Conservation (phyloP, 2,329 filamentous ascomycete genomes). For the Aureobasidium namibiae region DNA sequence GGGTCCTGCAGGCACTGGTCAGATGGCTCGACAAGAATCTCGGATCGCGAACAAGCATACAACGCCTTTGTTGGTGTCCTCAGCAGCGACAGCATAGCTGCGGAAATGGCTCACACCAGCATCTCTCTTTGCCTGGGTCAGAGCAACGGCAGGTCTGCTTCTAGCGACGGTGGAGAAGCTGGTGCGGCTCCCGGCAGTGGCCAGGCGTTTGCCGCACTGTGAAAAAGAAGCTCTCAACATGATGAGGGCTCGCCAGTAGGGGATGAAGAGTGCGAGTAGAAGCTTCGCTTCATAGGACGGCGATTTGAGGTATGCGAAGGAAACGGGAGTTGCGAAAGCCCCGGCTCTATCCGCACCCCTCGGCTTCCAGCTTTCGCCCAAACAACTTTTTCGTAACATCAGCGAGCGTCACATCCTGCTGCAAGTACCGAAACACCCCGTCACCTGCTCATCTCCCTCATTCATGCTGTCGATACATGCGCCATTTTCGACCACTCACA, state of each 20-base stretch:
- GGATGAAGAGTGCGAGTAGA: neutral
- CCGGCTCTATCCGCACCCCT: neutral
- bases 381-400: constrained; percentile 1
- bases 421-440: neutral
- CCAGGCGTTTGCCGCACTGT: constrained; percentile 57
- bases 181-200: constrained; percentile 37
- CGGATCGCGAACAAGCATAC: constrained; percentile 34
- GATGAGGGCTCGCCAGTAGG: constrained; percentile 25
- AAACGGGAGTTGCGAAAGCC: neutral
- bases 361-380: neutral
- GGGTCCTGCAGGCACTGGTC: constrained; percentile 53
- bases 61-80: constrained; percentile 53
- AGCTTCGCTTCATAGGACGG: constrained; percentile 6
- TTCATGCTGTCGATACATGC: neutral
- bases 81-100: constrained; percentile 50
- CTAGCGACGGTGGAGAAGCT: constrained; percentile 34
- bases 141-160: constrained; percentile 28
- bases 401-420: neutral
- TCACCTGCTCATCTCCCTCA: neutral
- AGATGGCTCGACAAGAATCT: constrained; percentile 14
- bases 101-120: constrained; percentile 41
- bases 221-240: constrained; percentile 67
- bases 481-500: neutral
- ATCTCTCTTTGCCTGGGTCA: constrained; percentile 40
- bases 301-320: constrained; percentile 2